These are phyloP conservation scores for Phragmites australis DNA, from an alignment of 176 grass and related monocot genomes.

Conservation along the genomic window DNA sequence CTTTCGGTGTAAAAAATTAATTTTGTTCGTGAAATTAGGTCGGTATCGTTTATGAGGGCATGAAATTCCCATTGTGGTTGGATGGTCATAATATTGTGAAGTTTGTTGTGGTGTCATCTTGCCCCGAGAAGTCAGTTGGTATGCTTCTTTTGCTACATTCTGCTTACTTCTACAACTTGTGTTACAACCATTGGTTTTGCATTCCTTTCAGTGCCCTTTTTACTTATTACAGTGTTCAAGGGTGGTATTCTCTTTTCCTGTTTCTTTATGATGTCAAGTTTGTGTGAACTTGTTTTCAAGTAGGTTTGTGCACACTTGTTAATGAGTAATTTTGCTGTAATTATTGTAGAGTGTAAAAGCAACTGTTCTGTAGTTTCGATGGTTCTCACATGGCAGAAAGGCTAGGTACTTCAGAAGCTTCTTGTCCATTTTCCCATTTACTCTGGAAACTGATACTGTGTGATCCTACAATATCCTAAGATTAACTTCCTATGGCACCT, in stretches of 20 bases:
- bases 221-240: background rate
- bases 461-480: background rate
- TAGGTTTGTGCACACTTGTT: conserved; percentile 3
- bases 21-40: conserved; percentile 63
- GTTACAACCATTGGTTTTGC: background rate
- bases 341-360: background rate
- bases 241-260: conserved; percentile 7
- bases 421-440: conserved; percentile 4
- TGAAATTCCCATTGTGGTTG: conserved; percentile 96
- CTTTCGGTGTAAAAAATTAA: background rate
- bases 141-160: conserved; percentile 18
- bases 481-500: background rate
- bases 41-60: conserved; percentile 79
- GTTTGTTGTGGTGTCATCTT: conserved; percentile 73
- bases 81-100: conserved; percentile 89
- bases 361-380: background rate
- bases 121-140: conserved; percentile 72
- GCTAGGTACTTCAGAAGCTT: background rate
- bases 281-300: background rate
- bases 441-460: background rate
- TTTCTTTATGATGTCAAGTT: background rate
- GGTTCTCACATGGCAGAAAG: conserved; percentile 11
- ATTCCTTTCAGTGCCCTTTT: conserved; percentile 7
- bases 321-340: background rate
- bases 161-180: conserved; percentile 20